Conservation (phyloP, 2,329 filamentous ascomycete species). For the Ophiocordyceps unilateralis region DNA sequence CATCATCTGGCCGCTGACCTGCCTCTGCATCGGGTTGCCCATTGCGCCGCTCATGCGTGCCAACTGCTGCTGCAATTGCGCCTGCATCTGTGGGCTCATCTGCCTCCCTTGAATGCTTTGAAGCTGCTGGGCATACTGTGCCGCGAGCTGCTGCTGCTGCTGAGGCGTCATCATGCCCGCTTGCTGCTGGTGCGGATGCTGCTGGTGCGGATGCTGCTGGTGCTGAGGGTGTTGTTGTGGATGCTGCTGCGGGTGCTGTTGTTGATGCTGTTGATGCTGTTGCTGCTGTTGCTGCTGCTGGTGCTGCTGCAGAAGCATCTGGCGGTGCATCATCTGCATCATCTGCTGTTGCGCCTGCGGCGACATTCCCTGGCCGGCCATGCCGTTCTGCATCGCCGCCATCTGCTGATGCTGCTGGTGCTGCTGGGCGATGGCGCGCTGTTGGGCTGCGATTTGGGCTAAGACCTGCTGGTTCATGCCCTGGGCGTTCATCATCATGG, state of each 20-base stretch:
- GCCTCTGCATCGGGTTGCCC: slow-evolving; percentile 20
- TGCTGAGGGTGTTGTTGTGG: slow-evolving; percentile 11
- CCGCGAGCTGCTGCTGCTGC: slow-evolving; percentile 21
- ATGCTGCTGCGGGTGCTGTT: slow-evolving; percentile 10
- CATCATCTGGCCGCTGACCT: slow-evolving; percentile 22
- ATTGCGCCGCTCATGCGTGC: slow-evolving; percentile 16
- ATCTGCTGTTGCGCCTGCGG: slow-evolving; percentile 20
- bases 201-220: slow-evolving; percentile 11
- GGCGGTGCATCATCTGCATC: slow-evolving; percentile 20
- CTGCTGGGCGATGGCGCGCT: slow-evolving; percentile 26
- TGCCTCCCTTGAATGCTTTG: slow-evolving; percentile 7
- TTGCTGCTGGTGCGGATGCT: slow-evolving; percentile 10
- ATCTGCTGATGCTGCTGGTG: slow-evolving; percentile 27
- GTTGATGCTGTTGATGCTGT: slow-evolving; percentile 14
- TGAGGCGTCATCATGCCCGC: slow-evolving; percentile 23
- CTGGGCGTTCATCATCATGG: slow-evolving; percentile 35
- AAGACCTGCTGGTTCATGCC: slow-evolving; percentile 20
- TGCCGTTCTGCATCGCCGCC: slow-evolving; percentile 20
- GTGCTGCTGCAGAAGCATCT: slow-evolving; percentile 21
- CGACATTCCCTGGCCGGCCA: slow-evolving; percentile 19
- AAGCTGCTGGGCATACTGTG: slow-evolving; percentile 21
- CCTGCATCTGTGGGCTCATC: slow-evolving; percentile 21
- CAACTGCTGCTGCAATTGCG: slow-evolving; percentile 18
- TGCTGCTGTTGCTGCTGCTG: slow-evolving; percentile 17
- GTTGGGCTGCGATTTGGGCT: slow-evolving; percentile 31